These are phyloP conservation scores for Magnolia officinalis DNA, from an alignment of 164 flowering plant genomes.

Conservation along the genomic window DNA sequence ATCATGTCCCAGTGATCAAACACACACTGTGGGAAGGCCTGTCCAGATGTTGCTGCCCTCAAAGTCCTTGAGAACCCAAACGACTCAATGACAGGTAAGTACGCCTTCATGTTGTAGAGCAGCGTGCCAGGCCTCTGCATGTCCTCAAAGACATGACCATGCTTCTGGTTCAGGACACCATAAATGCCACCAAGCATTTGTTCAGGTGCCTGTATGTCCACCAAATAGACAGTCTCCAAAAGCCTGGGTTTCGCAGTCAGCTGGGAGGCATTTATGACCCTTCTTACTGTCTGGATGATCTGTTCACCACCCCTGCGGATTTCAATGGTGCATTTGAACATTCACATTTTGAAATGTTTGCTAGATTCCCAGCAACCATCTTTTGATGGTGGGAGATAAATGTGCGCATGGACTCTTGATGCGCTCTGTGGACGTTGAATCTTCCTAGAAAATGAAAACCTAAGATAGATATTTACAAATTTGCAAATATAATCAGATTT, in stretches of 20 bases:
- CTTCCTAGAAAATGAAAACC: no score
- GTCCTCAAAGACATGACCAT: constrained; percentile 62
- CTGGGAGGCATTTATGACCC: constrained; percentile 32
- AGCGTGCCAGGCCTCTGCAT: constrained; percentile 65
- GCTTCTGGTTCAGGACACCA: constrained; percentile 50
- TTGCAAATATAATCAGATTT: no score
- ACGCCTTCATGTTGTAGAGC: constrained; percentile 53
- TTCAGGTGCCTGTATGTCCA: constrained; percentile 42
- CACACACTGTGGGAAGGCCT: constrained; percentile 60
- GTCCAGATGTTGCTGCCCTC: constrained; percentile 58
- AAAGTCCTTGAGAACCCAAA: constrained; percentile 45
- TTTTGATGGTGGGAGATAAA: no score
- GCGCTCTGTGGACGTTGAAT: no score
- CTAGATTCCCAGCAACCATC: no score
- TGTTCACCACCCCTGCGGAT: constrained; percentile 37
- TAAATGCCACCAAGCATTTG: constrained; percentile 56
- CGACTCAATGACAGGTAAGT: constrained; percentile 51
- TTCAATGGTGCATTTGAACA: no score
- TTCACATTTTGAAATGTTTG: no score
- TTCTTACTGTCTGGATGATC: constrained; percentile 27
- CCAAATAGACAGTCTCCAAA: constrained; percentile 29
- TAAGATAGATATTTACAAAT: no score
- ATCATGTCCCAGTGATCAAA: no score
- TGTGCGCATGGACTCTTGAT: no score
- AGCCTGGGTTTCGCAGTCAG: constrained; percentile 33